A percentile compares a stretch with the other conserved stretches of the same genome.
phyloP scores from a whole-genome alignment of 2,329 filamentous ascomycete species.

The Microdochium trichocladiopsis region DNA sequence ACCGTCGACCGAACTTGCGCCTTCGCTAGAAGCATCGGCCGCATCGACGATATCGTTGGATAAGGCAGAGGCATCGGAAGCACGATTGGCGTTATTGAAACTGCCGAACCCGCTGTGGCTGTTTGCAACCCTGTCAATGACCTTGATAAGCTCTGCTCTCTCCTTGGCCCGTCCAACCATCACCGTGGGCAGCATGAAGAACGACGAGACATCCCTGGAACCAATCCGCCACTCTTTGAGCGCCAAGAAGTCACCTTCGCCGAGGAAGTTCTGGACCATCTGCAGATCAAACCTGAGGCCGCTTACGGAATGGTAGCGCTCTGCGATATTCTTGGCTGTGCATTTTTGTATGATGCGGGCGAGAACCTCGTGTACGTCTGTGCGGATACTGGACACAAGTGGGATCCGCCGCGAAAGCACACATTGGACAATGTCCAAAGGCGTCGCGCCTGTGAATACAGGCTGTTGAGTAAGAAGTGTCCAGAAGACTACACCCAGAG shows the following conservation, averaged over 20 bases:
- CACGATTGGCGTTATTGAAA: constrained; percentile 32
- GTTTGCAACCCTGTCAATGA: constrained; percentile 71
- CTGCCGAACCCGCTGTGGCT: constrained; percentile 46
- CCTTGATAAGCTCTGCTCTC: constrained; percentile 58
- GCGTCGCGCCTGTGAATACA: constrained; percentile 71
- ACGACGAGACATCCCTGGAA: constrained; percentile 82
- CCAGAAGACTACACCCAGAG: constrained; percentile 84
- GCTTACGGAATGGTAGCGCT: constrained; percentile 84
- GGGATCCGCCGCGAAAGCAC: constrained; percentile 76
- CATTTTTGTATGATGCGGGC: constrained; percentile 84
- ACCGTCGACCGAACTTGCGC: constrained; percentile 49
- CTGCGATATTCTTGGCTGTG: constrained; percentile 79
- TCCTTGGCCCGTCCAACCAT: constrained; percentile 78
- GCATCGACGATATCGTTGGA: constrained; percentile 40
- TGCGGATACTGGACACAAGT: constrained; percentile 66
- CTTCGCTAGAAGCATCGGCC: constrained; percentile 52
- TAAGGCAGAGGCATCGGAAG: constrained; percentile 47
- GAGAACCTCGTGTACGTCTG: constrained; percentile 79
- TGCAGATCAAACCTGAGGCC: constrained; percentile 77
- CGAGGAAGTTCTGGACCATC: constrained; percentile 66
- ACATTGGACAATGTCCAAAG: constrained; percentile 86
- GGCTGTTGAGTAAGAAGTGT: constrained; percentile 72
- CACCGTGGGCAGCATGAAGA: constrained; percentile 75
- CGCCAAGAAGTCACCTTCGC: constrained; percentile 64
- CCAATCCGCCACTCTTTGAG: constrained; percentile 71